These are phyloP conservation scores for Diaporthe helianthi DNA, from an alignment of 2,329 filamentous ascomycete species.

Conservation along the genomic window DNA sequence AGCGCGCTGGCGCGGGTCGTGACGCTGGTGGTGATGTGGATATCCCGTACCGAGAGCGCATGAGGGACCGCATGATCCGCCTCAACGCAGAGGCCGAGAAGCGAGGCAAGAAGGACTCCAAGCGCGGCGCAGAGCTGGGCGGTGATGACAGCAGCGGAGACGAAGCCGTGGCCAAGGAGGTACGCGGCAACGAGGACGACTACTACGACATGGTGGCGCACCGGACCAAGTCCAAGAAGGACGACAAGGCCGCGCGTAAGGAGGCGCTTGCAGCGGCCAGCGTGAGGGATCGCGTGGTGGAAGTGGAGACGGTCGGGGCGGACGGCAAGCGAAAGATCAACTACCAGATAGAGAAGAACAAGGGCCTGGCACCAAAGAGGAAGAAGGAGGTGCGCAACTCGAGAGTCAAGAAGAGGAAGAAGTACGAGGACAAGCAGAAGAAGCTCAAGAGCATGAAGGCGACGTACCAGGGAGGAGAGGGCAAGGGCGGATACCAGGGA, in stretches of 20 bases:
- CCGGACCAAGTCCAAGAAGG: slow-evolving; percentile 72
- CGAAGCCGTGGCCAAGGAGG: slow-evolving; percentile 63
- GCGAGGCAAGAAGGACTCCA: slow-evolving; percentile 72
- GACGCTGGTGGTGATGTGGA: slow-evolving; percentile 82
- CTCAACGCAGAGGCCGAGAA: slow-evolving; percentile 89
- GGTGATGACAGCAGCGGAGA: slow-evolving; percentile 70
- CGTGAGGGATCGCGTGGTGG: slow-evolving; percentile 68
- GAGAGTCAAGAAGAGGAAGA: slow-evolving; percentile 96
- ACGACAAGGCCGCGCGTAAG: slow-evolving; percentile 69
- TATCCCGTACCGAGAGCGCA: slow-evolving; percentile 86
- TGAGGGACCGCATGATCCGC: slow-evolving; percentile 83
- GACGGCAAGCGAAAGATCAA: slow-evolving; percentile 93
- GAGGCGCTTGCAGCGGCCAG: slow-evolving; percentile 66
- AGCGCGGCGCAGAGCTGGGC: slow-evolving; percentile 70
- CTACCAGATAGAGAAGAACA: slow-evolving; percentile 97
- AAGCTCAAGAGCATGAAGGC: slow-evolving; percentile 88
- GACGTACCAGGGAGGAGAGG: slow-evolving; percentile 85
- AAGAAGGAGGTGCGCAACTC: slow-evolving; percentile 97
- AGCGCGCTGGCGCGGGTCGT: slow-evolving; percentile 75
- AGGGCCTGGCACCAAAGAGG: slow-evolving; percentile 85
- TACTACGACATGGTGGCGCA: slow-evolving; percentile 92
- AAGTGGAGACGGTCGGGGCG: slow-evolving; percentile 73
- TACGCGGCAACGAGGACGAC: slow-evolving; percentile 66
- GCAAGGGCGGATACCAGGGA: slow-evolving; percentile 85
- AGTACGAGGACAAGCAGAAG: slow-evolving; percentile 97